phyloP scores from a whole-genome alignment of 2,329 filamentous ascomycete genomes.

The Dothideomycetes sp. region DNA sequence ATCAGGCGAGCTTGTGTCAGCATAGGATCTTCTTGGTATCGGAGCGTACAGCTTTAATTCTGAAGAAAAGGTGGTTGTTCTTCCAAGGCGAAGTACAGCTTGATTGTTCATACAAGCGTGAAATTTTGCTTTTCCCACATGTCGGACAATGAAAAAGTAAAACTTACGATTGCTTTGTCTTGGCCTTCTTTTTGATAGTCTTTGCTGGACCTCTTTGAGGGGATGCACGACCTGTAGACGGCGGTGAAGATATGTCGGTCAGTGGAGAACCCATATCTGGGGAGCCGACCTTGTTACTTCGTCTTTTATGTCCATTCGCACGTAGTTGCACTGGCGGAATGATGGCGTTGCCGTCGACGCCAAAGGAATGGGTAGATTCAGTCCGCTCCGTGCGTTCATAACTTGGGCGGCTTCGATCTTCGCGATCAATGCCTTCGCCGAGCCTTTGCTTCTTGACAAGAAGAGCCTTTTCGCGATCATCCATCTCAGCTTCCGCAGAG shows the following conservation, averaged over 20 bases:
- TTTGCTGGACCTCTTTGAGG: constrained; percentile 15
- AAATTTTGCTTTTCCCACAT: too few relatives aligned
- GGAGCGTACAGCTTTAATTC: neutral
- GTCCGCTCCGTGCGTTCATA: constrained; percentile 16
- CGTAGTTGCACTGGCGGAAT: constrained; percentile 8
- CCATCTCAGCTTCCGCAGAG: constrained; percentile 21
- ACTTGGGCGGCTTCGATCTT: constrained; percentile 20
- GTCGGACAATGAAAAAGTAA: too few relatives aligned
- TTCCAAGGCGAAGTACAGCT: neutral
- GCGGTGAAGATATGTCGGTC: constrained; percentile 19
- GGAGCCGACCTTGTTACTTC: neutral
- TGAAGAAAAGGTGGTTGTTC: constrained; percentile 4
- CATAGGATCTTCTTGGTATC: constrained; percentile 4
- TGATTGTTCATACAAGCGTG: too few relatives aligned
- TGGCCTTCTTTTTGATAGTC: constrained; percentile 20
- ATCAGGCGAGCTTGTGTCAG: constrained; percentile 12
- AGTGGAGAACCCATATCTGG: constrained; percentile 18
- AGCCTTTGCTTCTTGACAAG: constrained; percentile 23
- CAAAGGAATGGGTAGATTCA: constrained; percentile 1
- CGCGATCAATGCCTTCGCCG: constrained; percentile 16
- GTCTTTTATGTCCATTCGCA: constrained; percentile 1
- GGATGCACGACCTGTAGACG: constrained; percentile 19
- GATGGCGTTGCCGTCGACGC: constrained; percentile 2
- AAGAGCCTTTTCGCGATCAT: constrained; percentile 17
- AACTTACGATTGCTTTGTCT: constrained; percentile 30